These are phyloP conservation scores for Daldinia bambusicola DNA, from an alignment of 495 filamentous ascomycete species.

Conservation along the genomic window DNA sequence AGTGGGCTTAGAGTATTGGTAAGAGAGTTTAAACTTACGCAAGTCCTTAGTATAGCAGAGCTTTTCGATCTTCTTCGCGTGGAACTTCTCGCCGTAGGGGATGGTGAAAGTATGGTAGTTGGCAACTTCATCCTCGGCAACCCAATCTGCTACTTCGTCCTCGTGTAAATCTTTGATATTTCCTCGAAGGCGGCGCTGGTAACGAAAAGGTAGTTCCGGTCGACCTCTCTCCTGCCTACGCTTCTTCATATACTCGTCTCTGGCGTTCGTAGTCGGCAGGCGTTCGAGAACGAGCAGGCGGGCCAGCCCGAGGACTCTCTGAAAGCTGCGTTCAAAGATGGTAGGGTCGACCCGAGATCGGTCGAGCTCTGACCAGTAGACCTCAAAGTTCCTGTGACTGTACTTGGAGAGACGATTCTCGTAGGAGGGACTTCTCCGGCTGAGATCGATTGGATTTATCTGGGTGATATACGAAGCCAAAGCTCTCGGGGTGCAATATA, in stretches of 20 bases:
- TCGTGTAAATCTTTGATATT: conserved; percentile 78
- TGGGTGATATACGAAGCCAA: conserved; percentile 81
- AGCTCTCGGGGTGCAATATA: conserved; percentile 75
- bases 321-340: conserved; percentile 83
- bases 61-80: conserved; percentile 79
- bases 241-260: conserved; percentile 72
- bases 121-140: conserved; percentile 75
- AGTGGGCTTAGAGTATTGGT: background rate
- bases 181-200: conserved; percentile 51
- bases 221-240: conserved; percentile 75
- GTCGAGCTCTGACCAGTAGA: conserved; percentile 78
- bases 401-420: conserved; percentile 91
- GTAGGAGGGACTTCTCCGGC: conserved; percentile 81
- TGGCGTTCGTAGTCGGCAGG: conserved; percentile 70
- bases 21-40: conserved; percentile 43
- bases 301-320: conserved; percentile 77
- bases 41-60: conserved; percentile 81
- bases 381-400: conserved; percentile 82
- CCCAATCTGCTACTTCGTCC: conserved; percentile 85
- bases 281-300: conserved; percentile 82
- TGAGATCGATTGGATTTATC: conserved; percentile 80
- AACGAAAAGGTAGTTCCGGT: conserved; percentile 53
- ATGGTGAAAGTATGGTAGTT: conserved; percentile 82
- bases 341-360: conserved; percentile 79
- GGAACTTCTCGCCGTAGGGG: conserved; percentile 76